Evolutionary conservation across 1,284 basidiomycete genomes (phyloP), one percentile per base, ranked within the genome.

Genomic region (Sanghuangporus baumii): DNA sequence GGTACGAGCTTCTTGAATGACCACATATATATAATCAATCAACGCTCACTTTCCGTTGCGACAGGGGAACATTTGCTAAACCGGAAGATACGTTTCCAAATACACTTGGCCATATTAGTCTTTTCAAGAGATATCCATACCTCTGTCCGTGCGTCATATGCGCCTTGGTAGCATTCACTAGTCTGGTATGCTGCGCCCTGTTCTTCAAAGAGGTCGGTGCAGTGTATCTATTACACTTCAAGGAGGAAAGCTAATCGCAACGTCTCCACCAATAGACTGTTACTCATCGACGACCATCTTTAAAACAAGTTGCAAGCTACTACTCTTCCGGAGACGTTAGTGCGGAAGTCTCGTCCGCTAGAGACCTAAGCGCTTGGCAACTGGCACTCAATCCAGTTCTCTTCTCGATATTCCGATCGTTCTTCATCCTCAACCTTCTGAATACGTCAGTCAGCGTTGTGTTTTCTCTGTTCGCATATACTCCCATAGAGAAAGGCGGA

Each of bases 41-140:
- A 16, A 46, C 8, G 16, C 16, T 46, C 6, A n/a, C 43, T 18
- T 12, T 14, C 18, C 16, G 43, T 46, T 12, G 16, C 4, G 26
- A 20, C n/a, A 65, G 64, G 3, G 64, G 64, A 11, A 48, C 55
- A 3, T 65, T 65, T 46, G 64, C 61, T 59, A 52, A 64, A 59
- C 40, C 63, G 63, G 36, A 61, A 65, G n/a, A 63, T 61, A 34
- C 67, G 67, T 37, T 67, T 65, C 43, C 62, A 66, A 43, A 64
- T 58, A 41, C 63, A 66, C 40, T 69, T 41, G 41, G 61, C 41
- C n/a, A 23, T 62, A 18, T 71, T 63, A 55, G 41, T 20, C 34
- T 71, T 55, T 69, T 68, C 62, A 40, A 50, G 18, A 51, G 57
- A 6, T 67, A 68, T 59, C 70, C 70, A 2, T 71, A 71, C 56